Evolutionary conservation across 768 basidiomycete species (phyloP).

Genomic region (Exsudoporus frostii): DNA sequence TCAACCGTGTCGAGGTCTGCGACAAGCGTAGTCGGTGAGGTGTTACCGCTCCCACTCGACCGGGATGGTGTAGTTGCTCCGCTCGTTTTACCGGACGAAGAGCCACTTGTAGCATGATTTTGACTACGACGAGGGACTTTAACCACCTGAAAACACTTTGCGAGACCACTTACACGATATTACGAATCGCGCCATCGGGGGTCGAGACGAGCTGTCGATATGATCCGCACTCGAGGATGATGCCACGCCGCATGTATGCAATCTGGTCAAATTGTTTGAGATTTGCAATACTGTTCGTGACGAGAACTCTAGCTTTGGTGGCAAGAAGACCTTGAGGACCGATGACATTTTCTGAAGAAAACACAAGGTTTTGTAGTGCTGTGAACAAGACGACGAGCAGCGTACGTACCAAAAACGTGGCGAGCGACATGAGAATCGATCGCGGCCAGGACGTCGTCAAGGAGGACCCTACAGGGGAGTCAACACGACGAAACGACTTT

Average conservation of each 20-base stretch:
- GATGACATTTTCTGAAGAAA: conserved; percentile 67
- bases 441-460: conserved; percentile 89
- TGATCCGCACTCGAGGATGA: conserved; percentile 73
- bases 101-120: conserved; percentile 43
- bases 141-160: no score
- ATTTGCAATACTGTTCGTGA: conserved; percentile 87
- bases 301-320: conserved; percentile 78
- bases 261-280: conserved; percentile 74
- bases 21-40: conserved; percentile 22
- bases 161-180: conserved; percentile 61
- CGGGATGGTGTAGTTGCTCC: conserved; percentile 45
- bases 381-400: not conserved
- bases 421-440: conserved; percentile 84
- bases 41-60: conserved; percentile 23
- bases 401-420: conserved; percentile 69
- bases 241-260: conserved; percentile 75
- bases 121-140: conserved; percentile 26
- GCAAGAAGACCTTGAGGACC: conserved; percentile 82
- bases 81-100: conserved; percentile 43
- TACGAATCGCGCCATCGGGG: conserved; percentile 62
- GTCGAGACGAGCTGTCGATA: conserved; percentile 60
- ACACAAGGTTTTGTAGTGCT: not conserved
- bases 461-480: conserved; percentile 48
- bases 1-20: conserved; percentile 39
- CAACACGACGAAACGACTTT: not conserved